Evolutionary conservation across 345 rosid species (phyloP).

Genomic region (Populus simonii): DNA sequence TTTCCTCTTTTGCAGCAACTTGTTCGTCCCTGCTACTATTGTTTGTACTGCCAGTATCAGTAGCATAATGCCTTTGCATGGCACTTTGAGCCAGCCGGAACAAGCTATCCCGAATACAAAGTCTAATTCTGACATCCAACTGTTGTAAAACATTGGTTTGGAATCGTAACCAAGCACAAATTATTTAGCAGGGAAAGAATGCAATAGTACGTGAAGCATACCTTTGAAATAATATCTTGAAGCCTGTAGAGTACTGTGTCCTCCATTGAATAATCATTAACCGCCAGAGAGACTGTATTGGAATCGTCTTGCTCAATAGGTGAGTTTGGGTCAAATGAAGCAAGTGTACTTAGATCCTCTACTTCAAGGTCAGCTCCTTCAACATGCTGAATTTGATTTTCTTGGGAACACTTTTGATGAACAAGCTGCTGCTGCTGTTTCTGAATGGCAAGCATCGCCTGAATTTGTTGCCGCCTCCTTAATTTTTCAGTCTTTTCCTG

Average conservation of each 20-base stretch:
- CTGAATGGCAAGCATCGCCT: conserved; percentile 92
- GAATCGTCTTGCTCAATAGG: conserved; percentile 59
- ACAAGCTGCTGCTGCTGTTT: conserved; percentile 73
- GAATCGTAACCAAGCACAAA: conserved; percentile 15
- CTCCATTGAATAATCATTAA: conserved; percentile 47
- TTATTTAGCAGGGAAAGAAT: conserved; percentile 22
- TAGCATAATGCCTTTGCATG: conserved; percentile 60
- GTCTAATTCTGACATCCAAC: conserved; percentile 70
- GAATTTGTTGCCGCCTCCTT: conserved; percentile 92
- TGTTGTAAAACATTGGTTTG: conserved; percentile 36
- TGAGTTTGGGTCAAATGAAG: conserved; percentile 54
- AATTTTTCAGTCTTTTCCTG: conserved; percentile 90
- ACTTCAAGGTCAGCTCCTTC: conserved; percentile 44
- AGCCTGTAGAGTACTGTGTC: conserved; percentile 57
- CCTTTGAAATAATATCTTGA: conserved; percentile 78
- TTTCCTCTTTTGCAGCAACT: conserved; percentile 41
- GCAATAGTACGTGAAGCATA: conserved; percentile 24
- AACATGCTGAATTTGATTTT: conserved; percentile 44
- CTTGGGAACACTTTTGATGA: conserved; percentile 42
- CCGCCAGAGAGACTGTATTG: conserved; percentile 38
- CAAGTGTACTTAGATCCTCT: conserved; percentile 41
- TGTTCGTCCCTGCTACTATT: conserved; percentile 50
- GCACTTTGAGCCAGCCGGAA: conserved; percentile 90
- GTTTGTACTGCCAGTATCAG: conserved; percentile 51
- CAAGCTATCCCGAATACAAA: conserved; percentile 90